These are phyloP conservation scores for Triglochin maritima DNA, from an alignment of 106 monocot genomes.

Conservation along the genomic window DNA sequence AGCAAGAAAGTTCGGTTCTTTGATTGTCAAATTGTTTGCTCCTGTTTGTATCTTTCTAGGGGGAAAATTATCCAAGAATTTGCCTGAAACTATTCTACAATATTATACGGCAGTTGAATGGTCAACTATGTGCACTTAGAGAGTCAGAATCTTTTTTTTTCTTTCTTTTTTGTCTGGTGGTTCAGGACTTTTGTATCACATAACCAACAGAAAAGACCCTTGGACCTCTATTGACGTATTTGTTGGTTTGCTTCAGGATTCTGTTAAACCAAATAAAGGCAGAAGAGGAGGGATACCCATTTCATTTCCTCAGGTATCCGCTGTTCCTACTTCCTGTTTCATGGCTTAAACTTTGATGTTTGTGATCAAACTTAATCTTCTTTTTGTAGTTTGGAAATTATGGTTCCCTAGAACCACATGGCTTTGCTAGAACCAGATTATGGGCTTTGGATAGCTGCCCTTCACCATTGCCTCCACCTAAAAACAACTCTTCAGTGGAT, in stretches of 20 bases:
- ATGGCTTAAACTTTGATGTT: neutral
- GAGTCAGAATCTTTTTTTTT: neutral
- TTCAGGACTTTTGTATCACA: neutral
- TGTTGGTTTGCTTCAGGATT: constrained; percentile 12
- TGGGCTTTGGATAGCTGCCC: constrained; percentile 36
- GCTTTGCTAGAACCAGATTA: constrained; percentile 48
- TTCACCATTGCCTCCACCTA: constrained; percentile 16
- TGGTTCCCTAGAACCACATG: constrained; percentile 34
- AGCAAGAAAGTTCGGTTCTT: too few relatives aligned
- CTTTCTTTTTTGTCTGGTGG: neutral
- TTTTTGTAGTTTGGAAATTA: constrained; percentile 32
- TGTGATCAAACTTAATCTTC: neutral
- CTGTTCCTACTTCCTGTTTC: neutral
- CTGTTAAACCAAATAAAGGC: constrained; percentile 24
- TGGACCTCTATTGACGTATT: neutral
- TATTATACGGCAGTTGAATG: too few relatives aligned
- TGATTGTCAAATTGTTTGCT: too few relatives aligned
- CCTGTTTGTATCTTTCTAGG: too few relatives aligned
- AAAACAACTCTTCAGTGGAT: constrained; percentile 32
- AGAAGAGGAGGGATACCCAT: constrained; percentile 47
- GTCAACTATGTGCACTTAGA: too few relatives aligned
- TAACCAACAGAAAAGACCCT: neutral
- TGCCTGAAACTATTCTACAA: too few relatives aligned
- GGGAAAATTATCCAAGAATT: too few relatives aligned
- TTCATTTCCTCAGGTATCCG: constrained; percentile 49